Evolutionary conservation across 768 basidiomycete genomes (phyloP), one percentile per base, ranked within the genome.

Genomic region (Russula olivacea): DNA sequence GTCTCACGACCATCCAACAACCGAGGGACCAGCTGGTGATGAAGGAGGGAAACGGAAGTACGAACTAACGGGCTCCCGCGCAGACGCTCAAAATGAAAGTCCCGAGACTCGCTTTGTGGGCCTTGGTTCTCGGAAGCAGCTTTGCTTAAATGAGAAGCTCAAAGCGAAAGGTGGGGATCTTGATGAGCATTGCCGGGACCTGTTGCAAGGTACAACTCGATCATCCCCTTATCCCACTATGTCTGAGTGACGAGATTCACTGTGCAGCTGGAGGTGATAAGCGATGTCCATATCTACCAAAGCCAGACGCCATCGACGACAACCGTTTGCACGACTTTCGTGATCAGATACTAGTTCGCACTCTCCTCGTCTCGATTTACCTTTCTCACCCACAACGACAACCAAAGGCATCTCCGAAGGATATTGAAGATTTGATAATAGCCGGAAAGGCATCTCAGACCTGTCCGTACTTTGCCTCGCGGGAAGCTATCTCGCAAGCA

Each of bases 401-500:
- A 21, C 61, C 17, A 23, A 55, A 95, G 94, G 91, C 94, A 0
- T 80, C 82, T 2, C 91, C 94, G 0, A 92, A 91, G 71, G 96
- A 97, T 66, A 97, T 99, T 5, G 96, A 98, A 72, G 95, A 98
- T 67, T 81, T 98, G 17, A 90, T 91, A 8, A 73, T 72, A 9
- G 76, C 85, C 1, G 97, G 97, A 2, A 80, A 83, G 56, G 77
- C 83, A 54, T 74, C 82, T 1, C 77, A 85, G 51, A 86, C 83
- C 10, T 99, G 96, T 72, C 92, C 96, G 0, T 99, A 98, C 74
- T 99, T 98, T 72, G 93, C 89, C 3, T 89, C 93, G 9, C 78
- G 97, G 48, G 78, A 82, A 58, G 93, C 94, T 15, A 93, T 98
- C 58, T 84, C 88, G 41, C 91, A 93, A 71, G 93, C 96, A 36